Conservation (phyloP, 2,329 filamentous ascomycete species). For the Sarocladium kiliense region DNA sequence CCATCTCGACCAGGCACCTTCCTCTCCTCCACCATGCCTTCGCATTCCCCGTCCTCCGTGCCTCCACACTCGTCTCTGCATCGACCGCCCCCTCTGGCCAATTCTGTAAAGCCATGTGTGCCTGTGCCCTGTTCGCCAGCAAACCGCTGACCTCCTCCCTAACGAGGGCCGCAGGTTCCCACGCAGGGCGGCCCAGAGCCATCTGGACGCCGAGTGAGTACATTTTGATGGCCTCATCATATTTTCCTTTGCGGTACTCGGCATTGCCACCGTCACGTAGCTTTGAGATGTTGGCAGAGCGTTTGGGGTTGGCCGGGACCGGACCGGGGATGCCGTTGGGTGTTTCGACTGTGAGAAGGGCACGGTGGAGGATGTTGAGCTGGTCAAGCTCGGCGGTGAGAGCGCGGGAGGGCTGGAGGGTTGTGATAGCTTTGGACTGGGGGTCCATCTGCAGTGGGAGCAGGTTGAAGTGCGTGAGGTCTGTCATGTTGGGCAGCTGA, state of each 20-base stretch:
- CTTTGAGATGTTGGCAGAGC: constrained; percentile 81
- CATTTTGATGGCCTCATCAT: constrained; percentile 70
- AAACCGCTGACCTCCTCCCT: constrained; percentile 77
- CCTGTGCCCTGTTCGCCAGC: constrained; percentile 85
- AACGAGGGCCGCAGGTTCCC: constrained; percentile 82
- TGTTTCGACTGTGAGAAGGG: constrained; percentile 50
- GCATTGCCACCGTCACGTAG: constrained; percentile 83
- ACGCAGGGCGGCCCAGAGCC: constrained; percentile 74
- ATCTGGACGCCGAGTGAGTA: constrained; percentile 88
- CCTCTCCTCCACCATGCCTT: constrained; percentile 94
- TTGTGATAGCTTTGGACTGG: constrained; percentile 67
- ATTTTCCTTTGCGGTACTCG: constrained; percentile 72
- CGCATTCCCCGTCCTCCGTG: constrained; percentile 78
- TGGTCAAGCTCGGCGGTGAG: constrained; percentile 62
- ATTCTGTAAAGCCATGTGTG: constrained; percentile 72
- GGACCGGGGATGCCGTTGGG: constrained; percentile 62
- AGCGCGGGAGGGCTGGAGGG: constrained; percentile 39
- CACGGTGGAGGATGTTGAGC: constrained; percentile 75
- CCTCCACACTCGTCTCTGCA: constrained; percentile 82
- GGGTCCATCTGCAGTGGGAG: constrained; percentile 79
- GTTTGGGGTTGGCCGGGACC: constrained; percentile 87
- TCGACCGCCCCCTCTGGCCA: constrained; percentile 89
- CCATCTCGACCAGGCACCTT: constrained; percentile 87
- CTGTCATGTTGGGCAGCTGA: constrained; percentile 40
- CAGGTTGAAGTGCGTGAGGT: constrained; percentile 70